These are phyloP conservation scores for Nothophytophthora sp. DNA, from an alignment of 352 stramenopile species.

Conservation along the genomic window DNA sequence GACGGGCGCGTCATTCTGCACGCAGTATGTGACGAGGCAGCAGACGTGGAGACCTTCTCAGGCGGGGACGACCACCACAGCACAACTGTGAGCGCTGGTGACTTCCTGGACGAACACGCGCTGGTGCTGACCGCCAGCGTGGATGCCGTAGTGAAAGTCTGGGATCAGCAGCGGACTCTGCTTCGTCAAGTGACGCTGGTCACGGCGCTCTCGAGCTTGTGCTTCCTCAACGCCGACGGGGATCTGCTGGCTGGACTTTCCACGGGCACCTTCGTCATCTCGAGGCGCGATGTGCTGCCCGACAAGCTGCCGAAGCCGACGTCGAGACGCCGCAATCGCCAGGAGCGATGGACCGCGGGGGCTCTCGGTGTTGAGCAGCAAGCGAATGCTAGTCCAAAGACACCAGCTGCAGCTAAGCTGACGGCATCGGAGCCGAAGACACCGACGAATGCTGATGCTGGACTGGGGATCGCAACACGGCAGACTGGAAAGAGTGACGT, in stretches of 20 bases:
- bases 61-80: constrained; percentile 50
- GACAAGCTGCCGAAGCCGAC: constrained; percentile 37
- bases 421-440: background rate
- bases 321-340: constrained; percentile 5
- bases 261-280: constrained; percentile 60
- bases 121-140: constrained; percentile 64
- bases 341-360: constrained; percentile 3
- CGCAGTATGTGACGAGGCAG: constrained; percentile 33
- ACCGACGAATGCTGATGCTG: background rate
- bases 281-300: constrained; percentile 56
- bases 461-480: background rate
- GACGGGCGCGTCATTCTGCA: constrained; percentile 57
- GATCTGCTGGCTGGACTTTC: constrained; percentile 58
- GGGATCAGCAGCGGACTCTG: constrained; percentile 59
- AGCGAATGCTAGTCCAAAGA: background rate
- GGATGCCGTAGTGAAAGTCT: constrained; percentile 75
- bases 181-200: constrained; percentile 61
- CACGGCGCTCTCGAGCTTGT: constrained; percentile 59
- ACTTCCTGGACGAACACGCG: constrained; percentile 62
- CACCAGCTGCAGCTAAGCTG: background rate
- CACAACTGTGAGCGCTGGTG: constrained; percentile 57
- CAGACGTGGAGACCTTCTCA: constrained; percentile 36
- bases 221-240: constrained; percentile 66
- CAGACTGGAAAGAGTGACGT: constrained; percentile 1
- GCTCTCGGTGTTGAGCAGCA: background rate